Evolutionary conservation across 202 grass and related monocot species (phyloP), one percentile per base, ranked within the genome.

Genomic region (Panicum hallii): DNA sequence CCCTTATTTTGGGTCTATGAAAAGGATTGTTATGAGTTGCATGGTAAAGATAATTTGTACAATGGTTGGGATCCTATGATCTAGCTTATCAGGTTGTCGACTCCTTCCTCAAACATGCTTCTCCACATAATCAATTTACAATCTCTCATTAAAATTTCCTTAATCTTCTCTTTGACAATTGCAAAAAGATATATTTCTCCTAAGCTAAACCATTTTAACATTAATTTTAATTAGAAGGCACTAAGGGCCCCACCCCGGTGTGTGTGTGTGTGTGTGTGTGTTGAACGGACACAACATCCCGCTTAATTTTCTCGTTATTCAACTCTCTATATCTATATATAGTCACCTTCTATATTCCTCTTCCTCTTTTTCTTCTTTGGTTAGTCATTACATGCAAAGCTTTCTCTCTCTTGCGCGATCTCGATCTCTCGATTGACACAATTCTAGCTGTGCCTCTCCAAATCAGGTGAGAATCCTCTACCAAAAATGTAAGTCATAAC

Each of bases 301-400:
- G 5, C 26, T 79, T 40, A 54, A 7, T 5, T 62, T 57, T 42
- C 16, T 48, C 8, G 1, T n/a, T 71, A 50, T 34, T 11, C 17
- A 7, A 50, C 17, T 49, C 17, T 81, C 68, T 38, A 49, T 87
- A 9, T 14, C 73, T 78, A 62, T 65, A 53, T 34, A 74, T 57
- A 6, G 14, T 16, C 48, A 61, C 46, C 28, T 67, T 47, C 16
- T 61, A 8, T 9, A n/a, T 77, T 13, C 32, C 32, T 38, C 53
- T 5, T 67, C 65, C 67, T 70, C 41, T 80, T 69, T 41, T 80
- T 52, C 75, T 47, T 67, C 50, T 67, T 87, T 53, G 61, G 60
- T 56, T 30, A 16, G 58, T 44, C 4, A 6, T 68, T 81, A 48
- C 58, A 81, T 52, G 70, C 16, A 36, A 45, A 34, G 34, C 26